Evolutionary conservation across 176 grass and related monocot genomes (phyloP).

Genomic region (Paspalum vaginatum): DNA sequence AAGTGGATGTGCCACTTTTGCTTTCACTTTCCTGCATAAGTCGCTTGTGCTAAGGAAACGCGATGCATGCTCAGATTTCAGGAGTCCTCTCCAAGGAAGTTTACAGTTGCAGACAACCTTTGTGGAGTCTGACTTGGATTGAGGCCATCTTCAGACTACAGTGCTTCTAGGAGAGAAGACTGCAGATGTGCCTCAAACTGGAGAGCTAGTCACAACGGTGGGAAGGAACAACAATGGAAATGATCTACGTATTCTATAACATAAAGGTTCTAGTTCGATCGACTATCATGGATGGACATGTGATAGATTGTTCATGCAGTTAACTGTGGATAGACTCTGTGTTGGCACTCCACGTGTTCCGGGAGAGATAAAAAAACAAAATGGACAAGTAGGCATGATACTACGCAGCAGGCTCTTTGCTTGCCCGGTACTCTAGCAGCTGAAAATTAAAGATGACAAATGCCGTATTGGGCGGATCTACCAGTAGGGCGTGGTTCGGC

Average conservation of each 20-base stretch:
- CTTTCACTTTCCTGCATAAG: not conserved
- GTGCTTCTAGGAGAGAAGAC: not conserved
- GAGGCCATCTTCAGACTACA: not conserved
- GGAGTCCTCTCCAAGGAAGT: not conserved
- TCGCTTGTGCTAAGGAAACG: not conserved
- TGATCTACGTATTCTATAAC: no score
- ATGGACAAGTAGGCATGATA: not conserved
- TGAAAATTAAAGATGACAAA: conserved; percentile 1
- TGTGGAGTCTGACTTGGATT: not conserved
- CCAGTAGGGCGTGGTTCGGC: no score
- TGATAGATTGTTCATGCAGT: no score
- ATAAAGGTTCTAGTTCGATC: no score
- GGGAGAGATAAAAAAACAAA: not conserved
- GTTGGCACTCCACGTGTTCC: not conserved
- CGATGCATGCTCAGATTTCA: not conserved
- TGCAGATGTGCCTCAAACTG: not conserved
- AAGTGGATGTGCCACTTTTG: not conserved
- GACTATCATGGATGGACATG: no score
- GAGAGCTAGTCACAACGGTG: no score
- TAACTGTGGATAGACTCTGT: not conserved
- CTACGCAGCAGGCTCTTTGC: not conserved
- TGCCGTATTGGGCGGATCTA: no score
- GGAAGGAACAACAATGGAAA: not conserved
- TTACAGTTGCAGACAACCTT: not conserved
- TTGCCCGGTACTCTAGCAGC: conserved; percentile 21